These are phyloP conservation scores for Cutaneotrichosporon spelunceum DNA, from an alignment of 1,284 basidiomycete genomes.

Conservation along the genomic window DNA sequence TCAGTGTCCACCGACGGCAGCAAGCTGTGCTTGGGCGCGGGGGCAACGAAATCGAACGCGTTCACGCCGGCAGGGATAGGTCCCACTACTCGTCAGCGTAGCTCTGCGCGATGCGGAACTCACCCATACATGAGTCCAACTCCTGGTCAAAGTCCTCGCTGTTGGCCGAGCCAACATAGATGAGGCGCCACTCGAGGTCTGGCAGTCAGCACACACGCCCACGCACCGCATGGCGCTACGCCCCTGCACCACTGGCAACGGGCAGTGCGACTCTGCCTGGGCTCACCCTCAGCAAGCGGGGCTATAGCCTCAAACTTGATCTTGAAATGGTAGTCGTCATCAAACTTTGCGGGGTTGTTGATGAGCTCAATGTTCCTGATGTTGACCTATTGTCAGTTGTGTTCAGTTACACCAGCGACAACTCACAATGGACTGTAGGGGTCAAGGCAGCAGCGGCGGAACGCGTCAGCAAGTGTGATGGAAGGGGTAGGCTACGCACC, in stretches of 20 bases:
- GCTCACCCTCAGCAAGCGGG: conserved; percentile 77
- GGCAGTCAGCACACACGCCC: conserved; percentile 6
- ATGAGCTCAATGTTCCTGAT: conserved; percentile 64
- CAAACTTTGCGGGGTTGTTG: conserved; percentile 88
- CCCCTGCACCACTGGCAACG: neutral
- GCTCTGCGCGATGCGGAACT: conserved; percentile 19
- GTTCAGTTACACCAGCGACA: neutral
- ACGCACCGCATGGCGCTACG: neutral
- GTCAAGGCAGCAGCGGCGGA: neutral
- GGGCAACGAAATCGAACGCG: conserved; percentile 90
- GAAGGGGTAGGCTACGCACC: conserved; percentile 5
- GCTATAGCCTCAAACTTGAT: conserved; percentile 99
- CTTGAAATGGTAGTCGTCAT: conserved; percentile 86
- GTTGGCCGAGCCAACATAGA: conserved; percentile 93
- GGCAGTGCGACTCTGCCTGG: neutral
- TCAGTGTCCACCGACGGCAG: conserved; percentile 63
- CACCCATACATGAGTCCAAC: conserved; percentile 83
- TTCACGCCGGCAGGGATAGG: conserved; percentile 93
- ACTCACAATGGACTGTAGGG: conserved; percentile 45
- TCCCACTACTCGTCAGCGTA: conserved; percentile 59
- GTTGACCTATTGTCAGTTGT: conserved; percentile 44
- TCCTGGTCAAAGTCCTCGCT: conserved; percentile 92
- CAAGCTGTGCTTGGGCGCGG: conserved; percentile 66
- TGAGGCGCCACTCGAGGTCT: conserved; percentile 97
- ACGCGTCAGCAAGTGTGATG: neutral